Percentiles rank a stretch among this genome's conserved stretches.
These are phyloP conservation scores for Chloropicon primus DNA, from an alignment of 139 green algal genomes.

Conservation along the genomic window DNA sequence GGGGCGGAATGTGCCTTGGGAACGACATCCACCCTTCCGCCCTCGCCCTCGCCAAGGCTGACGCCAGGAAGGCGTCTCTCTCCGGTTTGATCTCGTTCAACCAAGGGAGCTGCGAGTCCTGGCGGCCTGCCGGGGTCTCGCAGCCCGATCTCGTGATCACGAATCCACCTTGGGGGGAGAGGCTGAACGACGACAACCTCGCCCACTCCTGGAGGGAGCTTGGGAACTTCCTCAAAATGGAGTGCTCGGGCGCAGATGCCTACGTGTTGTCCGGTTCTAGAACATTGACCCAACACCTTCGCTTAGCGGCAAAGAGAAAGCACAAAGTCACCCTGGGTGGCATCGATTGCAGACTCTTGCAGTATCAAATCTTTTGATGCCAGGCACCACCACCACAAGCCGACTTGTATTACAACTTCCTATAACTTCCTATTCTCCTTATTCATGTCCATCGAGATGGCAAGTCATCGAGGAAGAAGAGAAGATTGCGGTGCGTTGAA, in stretches of 20 bases:
- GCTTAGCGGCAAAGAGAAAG: constrained; percentile 35
- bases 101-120: background rate
- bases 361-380: constrained; percentile 34
- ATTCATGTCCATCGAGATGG: no score
- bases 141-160: constrained; percentile 49
- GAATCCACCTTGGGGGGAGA: constrained; percentile 81
- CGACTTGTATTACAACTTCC: no score
- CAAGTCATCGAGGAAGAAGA: no score
- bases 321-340: constrained; percentile 45
- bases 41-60: constrained; percentile 8
- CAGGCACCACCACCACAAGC: no score
- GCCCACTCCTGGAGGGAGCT: background rate
- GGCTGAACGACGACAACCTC: constrained; percentile 25
- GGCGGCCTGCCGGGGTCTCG: constrained; percentile 20
- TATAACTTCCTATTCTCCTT: no score
- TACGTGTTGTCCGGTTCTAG: constrained; percentile 52
- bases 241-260: constrained; percentile 21
- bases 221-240: constrained; percentile 18
- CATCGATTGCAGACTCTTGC: constrained; percentile 42
- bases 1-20: constrained; percentile 26
- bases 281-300: constrained; percentile 33
- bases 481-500: no score
- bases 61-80: background rate
- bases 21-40: constrained; percentile 38
- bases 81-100: background rate